Conservation (phyloP, 495 filamentous ascomycete species). For the Penicillium mononematosum region DNA sequence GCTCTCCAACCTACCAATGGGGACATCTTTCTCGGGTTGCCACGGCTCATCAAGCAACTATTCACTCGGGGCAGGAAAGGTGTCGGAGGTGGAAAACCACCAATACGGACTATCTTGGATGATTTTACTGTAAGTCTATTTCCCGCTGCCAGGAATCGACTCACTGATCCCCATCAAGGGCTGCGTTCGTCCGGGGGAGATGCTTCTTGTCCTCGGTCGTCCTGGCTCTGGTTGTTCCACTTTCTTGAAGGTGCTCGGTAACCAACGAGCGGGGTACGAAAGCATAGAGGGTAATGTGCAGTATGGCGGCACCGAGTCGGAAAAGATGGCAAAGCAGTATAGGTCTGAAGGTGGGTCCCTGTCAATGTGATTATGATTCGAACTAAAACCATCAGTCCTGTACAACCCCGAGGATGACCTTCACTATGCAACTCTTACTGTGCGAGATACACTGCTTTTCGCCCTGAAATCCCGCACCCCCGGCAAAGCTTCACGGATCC, state of each 20-base stretch:
- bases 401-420: constrained; percentile 75
- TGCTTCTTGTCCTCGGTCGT: constrained; percentile 66
- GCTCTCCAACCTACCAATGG: constrained; percentile 63
- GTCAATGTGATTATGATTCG: background rate
- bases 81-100: constrained; percentile 44
- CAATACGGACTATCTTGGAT: constrained; percentile 62
- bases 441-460: constrained; percentile 67
- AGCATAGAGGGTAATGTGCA: constrained; percentile 60
- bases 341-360: constrained; percentile 52
- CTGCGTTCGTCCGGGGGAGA: constrained; percentile 47
- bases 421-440: constrained; percentile 71
- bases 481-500: constrained; percentile 55
- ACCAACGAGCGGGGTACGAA: constrained; percentile 63
- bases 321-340: constrained; percentile 61
- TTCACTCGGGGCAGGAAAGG: constrained; percentile 43
- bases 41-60: constrained; percentile 51
- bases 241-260: constrained; percentile 67
- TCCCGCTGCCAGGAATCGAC: constrained; percentile 45
- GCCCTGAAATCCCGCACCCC: constrained; percentile 70
- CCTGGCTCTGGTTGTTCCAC: constrained; percentile 73
- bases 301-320: constrained; percentile 62
- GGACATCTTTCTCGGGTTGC: constrained; percentile 60
- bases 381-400: constrained; percentile 37
- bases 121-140: constrained; percentile 51
- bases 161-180: constrained; percentile 30